Evolutionary conservation across 331 rosid genomes (phyloP).

Genomic region (Acacia concinna): DNA sequence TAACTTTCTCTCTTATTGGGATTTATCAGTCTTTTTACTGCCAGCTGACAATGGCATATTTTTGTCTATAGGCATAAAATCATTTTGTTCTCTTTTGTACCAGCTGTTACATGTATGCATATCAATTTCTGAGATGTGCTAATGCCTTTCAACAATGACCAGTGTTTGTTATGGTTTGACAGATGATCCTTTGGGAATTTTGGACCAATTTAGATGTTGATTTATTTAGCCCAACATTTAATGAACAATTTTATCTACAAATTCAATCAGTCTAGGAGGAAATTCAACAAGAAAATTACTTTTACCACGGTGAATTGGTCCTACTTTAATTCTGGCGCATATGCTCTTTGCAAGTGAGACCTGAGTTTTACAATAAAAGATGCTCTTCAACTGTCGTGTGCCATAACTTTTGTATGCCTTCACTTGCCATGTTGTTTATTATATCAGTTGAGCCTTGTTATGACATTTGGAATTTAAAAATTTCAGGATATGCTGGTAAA

Average conservation of each 20-base stretch:
- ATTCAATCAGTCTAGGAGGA: background rate
- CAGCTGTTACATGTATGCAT: background rate
- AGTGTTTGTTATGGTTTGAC: background rate
- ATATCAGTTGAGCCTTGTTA: background rate
- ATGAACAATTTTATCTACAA: background rate
- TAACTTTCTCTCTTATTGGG: background rate
- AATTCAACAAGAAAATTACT: background rate
- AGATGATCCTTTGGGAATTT: background rate
- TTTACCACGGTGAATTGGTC: background rate
- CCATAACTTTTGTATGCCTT: background rate
- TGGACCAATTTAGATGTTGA: background rate
- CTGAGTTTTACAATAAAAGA: background rate
- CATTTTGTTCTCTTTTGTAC: background rate
- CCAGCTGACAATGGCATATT: background rate
- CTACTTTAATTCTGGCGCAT: background rate
- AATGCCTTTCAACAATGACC: background rate
- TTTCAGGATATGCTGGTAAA: conserved; percentile 68
- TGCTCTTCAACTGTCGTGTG: background rate
- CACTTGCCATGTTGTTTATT: background rate
- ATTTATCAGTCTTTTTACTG: background rate
- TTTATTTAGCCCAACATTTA: background rate
- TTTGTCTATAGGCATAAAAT: background rate
- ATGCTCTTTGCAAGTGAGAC: conserved; percentile 7
- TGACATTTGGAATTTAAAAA: conserved; percentile 20
- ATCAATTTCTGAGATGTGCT: background rate